Percentiles rank a stretch among this genome's conserved stretches.
Evolutionary conservation across 768 basidiomycete species (phyloP).

Genomic region (Paxillus involutus): DNA sequence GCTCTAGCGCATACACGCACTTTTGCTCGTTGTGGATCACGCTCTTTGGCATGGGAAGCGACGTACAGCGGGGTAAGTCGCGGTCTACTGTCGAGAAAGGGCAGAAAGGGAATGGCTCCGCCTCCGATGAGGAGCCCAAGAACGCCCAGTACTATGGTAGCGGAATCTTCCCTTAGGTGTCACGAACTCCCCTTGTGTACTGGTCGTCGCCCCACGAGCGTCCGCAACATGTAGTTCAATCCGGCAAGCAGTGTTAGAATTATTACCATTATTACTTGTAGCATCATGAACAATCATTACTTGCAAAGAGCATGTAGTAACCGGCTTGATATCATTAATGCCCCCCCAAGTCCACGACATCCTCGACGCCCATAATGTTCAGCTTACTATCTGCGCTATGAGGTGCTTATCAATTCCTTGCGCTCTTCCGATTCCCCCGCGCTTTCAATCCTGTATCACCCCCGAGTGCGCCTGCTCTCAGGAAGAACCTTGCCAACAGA

Average conservation of each 20-base stretch:
- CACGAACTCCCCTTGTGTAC: not conserved
- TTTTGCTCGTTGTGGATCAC: not conserved
- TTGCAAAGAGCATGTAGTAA: too few relatives aligned
- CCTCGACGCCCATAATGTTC: too few relatives aligned
- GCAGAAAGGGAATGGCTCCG: not conserved
- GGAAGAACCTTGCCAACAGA: conserved; percentile 1
- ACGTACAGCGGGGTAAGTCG: not conserved
- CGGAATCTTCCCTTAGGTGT: not conserved
- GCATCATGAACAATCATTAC: too few relatives aligned
- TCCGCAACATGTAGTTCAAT: too few relatives aligned
- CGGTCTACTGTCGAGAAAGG: not conserved
- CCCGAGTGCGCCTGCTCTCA: not conserved
- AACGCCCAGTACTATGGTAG: not conserved
- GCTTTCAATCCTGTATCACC: not conserved
- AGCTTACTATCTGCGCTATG: not conserved
- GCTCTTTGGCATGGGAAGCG: conserved; percentile 5
- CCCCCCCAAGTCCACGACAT: too few relatives aligned
- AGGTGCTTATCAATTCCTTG: too few relatives aligned
- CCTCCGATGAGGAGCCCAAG: not conserved
- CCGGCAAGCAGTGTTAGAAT: not conserved
- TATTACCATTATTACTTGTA: not conserved
- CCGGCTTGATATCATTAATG: too few relatives aligned
- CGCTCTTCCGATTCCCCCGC: too few relatives aligned
- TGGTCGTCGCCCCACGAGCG: not conserved
- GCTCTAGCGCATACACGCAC: not conserved